Evolutionary conservation across 331 rosid genomes (phyloP), one percentile per base, ranked within the genome.

Genomic region (Erythrophleum ivorense): DNA sequence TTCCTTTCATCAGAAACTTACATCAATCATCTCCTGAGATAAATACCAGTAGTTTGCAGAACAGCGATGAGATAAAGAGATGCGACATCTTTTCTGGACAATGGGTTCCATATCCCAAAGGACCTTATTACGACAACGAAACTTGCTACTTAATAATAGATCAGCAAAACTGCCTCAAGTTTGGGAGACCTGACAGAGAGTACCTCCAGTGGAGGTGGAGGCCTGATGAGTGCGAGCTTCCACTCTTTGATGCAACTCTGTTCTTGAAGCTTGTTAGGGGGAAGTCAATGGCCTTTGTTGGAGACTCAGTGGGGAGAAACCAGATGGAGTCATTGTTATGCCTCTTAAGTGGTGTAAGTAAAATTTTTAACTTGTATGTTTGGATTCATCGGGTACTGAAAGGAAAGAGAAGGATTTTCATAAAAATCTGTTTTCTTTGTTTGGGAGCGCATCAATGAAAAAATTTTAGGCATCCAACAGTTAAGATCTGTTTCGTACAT

Each of bases 251-350:
- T 88, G 93, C 97, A 18, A 77, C 78, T 67, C 87, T 88, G 69
- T 96, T 96, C 83, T 88, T 96, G 46, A 88, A 86, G 84, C 82
- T 89, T 82, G 82, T 92, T 2, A 86, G 84, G 52, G 98, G 97
- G 54, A 96, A 96, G 80, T 93, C 96, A 4, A 69, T 96, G 80
- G 98, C 87, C 54, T 96, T 96, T 83, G 91, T 94, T 57, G 98
- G 99, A 7, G 99, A 96, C 76, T 96, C 99, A 0, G 98, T 96
- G 7, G 99, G 92, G 36, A 89, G 87, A 63, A 96, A 96, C 66
- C 99, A 96, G 86, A 91, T 96, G 97, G 89, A 85, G 72, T 96
- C 99, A 50, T 75, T 96, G 77, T 31, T 93, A 78, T 96, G 99
- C 88, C 97, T 96, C 79, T 82, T 94, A n/a, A 66, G 85, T 76